These are phyloP conservation scores for Larix sibirica DNA, from an alignment of 83 land plant genomes.

Conservation along the genomic window DNA sequence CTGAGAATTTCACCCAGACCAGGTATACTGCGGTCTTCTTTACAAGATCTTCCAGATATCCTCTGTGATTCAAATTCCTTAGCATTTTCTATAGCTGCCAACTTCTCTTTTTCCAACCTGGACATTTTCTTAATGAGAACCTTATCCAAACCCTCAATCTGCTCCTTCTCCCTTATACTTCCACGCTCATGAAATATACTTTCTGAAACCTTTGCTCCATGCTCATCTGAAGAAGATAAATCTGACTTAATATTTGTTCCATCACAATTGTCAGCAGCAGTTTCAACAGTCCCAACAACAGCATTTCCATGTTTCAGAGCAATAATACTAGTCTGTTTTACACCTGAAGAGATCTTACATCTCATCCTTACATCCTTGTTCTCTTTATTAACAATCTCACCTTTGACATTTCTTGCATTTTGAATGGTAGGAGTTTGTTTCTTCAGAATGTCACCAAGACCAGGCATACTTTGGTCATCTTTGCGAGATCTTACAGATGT, in stretches of 20 bases:
- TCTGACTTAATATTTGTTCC: too few relatives aligned
- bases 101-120: slow-evolving; percentile 34
- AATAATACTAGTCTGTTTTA: neutral
- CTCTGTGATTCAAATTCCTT: slow-evolving; percentile 6
- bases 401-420: neutral
- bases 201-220: neutral
- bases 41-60: neutral
- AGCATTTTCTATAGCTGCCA: neutral
- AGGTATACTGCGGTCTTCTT: neutral
- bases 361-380: neutral
- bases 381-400: neutral
- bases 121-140: slow-evolving; percentile 45
- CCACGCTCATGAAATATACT: neutral
- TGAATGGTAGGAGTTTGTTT: neutral
- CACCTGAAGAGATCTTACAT: neutral
- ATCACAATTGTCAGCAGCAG: neutral
- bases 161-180: slow-evolving; percentile 4
- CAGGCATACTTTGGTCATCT: neutral
- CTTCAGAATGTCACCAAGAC: slow-evolving; percentile 13
- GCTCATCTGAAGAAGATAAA: too few relatives aligned
- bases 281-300: neutral
- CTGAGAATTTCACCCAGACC: slow-evolving; percentile 11
- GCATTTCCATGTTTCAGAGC: neutral
- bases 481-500: neutral
- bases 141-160: slow-evolving; percentile 25